These are phyloP conservation scores for Suillus ampliporus DNA, from an alignment of 768 basidiomycete species.

Conservation along the genomic window DNA sequence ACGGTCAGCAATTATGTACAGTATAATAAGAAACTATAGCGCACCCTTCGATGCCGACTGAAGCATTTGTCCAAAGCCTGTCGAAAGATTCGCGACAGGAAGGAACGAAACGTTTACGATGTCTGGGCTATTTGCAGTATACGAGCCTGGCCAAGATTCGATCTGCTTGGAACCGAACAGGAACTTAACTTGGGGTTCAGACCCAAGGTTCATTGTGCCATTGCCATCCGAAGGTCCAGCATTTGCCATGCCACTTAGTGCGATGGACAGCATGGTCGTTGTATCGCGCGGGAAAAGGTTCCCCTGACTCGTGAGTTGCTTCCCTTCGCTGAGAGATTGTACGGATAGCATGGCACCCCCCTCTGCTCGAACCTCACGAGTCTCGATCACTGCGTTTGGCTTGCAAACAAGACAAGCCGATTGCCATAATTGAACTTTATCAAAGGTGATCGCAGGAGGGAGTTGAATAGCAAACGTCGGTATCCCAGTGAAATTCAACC, in stretches of 20 bases:
- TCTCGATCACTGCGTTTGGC: constrained; percentile 31
- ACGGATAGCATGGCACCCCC: constrained; percentile 24
- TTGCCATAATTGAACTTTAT: constrained; percentile 21
- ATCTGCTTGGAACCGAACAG: constrained; percentile 27
- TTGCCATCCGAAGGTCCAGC: constrained; percentile 8
- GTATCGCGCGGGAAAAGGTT: constrained; percentile 31
- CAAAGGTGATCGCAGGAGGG: neutral
- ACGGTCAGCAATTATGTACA: neutral
- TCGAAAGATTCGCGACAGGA: constrained; percentile 23
- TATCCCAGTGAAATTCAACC: constrained; percentile 22
- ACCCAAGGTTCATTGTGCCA: neutral
- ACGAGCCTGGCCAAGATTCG: constrained; percentile 13
- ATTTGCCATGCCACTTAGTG: constrained; percentile 14
- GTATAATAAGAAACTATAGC: neutral
- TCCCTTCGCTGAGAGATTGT: constrained; percentile 20
- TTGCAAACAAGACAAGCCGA: constrained; percentile 26
- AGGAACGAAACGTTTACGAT: constrained; percentile 9
- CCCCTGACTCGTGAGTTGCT: constrained; percentile 23
- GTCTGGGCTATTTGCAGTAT: neutral
- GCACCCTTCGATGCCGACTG: constrained; percentile 28
- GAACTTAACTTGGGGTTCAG: constrained; percentile 20
- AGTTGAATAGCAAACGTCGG: constrained; percentile 18
- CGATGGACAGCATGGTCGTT: constrained; percentile 27
- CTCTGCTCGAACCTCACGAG: constrained; percentile 31
- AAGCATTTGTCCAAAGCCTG: constrained; percentile 25